A percentile compares a stretch with the other conserved stretches of the same genome.
phyloP scores from a whole-genome alignment of 768 basidiomycete species.

The Boletus reticuloceps region DNA sequence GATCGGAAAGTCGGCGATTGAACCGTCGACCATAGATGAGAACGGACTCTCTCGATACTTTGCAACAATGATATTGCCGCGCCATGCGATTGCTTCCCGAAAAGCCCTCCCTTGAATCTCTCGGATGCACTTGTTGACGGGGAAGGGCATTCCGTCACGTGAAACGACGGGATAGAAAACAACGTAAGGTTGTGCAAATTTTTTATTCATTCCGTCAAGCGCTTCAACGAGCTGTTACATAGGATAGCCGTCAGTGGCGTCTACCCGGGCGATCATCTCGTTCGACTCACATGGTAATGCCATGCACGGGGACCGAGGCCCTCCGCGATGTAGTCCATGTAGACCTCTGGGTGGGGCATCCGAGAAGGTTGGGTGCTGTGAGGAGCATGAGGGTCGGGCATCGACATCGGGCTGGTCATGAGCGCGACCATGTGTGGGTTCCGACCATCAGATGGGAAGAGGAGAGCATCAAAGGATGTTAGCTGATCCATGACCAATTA shows the following conservation, averaged over 20 bases:
- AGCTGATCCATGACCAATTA: constrained; percentile 58
- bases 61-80: constrained; percentile 75
- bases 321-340: constrained; percentile 86
- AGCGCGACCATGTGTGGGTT: constrained; percentile 70
- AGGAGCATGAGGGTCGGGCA: constrained; percentile 43
- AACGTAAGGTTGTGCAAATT: constrained; percentile 76
- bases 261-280: constrained; percentile 13
- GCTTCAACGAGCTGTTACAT: constrained; percentile 60
- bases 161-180: constrained; percentile 76
- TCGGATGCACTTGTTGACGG: constrained; percentile 70
- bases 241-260: constrained; percentile 14
- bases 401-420: constrained; percentile 62
- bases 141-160: constrained; percentile 80
- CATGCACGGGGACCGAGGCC: constrained; percentile 64
- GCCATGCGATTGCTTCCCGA: constrained; percentile 67
- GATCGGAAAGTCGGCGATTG: constrained; percentile 84
- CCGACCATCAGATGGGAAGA: constrained; percentile 77
- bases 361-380: constrained; percentile 50
- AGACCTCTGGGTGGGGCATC: constrained; percentile 80
- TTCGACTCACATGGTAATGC: constrained; percentile 62
- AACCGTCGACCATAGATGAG: constrained; percentile 60
- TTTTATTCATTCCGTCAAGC: constrained; percentile 77
- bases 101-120: constrained; percentile 69
- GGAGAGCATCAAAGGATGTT: constrained; percentile 62
- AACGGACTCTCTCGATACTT: constrained; percentile 56